Conservation (phyloP, 768 basidiomycete species). For the Naganishia kalamii region DNA sequence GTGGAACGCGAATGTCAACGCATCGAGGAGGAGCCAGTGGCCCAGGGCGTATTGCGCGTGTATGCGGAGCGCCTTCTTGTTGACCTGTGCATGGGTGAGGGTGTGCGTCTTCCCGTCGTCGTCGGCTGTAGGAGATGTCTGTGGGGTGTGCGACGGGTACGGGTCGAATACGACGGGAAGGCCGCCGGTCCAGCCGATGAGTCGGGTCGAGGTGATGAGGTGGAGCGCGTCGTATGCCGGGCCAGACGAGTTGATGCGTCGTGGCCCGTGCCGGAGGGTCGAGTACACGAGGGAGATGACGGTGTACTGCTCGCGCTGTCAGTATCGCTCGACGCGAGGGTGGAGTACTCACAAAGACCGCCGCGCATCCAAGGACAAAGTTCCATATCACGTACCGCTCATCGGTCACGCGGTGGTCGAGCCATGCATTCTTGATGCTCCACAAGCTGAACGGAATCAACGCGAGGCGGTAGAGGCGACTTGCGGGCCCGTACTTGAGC, state of each 20-base stretch:
- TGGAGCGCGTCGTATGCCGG: slow-evolving; percentile 19
- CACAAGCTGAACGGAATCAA: slow-evolving; percentile 12
- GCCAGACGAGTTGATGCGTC: not conserved
- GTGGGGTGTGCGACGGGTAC: not conserved
- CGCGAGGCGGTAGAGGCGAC: not conserved
- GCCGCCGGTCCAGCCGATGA: slow-evolving; percentile 22
- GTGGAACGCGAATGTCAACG: slow-evolving; percentile 8
- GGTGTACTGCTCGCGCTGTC: no score
- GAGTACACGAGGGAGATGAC: slow-evolving; percentile 16
- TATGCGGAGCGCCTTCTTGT: not conserved
- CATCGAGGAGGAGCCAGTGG: slow-evolving; percentile 14
- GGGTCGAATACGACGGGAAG: not conserved
- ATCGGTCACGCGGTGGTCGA: slow-evolving; percentile 3
- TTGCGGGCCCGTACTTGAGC: not conserved
- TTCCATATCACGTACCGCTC: slow-evolving; percentile 18
- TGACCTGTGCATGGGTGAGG: not conserved
- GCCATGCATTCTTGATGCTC: slow-evolving; percentile 11
- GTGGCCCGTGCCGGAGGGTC: not conserved
- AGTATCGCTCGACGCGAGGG: no score
- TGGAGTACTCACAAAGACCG: slow-evolving; percentile 19
- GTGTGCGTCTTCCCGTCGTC: not conserved
- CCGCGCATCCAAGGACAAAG: slow-evolving; percentile 22
- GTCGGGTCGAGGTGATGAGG: slow-evolving; percentile 16
- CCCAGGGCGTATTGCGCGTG: not conserved
- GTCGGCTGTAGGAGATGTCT: not conserved